Evolutionary conservation across 441 rosid genomes (phyloP).

Genomic region (Manihot esculenta): DNA sequence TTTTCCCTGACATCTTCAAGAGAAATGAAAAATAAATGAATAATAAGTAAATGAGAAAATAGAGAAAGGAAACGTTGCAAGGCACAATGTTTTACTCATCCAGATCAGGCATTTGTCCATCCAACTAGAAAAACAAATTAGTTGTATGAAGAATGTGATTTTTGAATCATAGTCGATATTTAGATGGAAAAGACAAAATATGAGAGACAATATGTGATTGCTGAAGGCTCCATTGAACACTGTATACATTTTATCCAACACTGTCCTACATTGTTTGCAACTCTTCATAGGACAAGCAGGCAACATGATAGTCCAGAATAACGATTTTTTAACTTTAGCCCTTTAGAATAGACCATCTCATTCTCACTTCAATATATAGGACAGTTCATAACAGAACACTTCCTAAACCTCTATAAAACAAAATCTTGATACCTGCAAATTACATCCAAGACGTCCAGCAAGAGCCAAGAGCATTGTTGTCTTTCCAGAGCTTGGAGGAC

Average conservation of each 20-base stretch:
- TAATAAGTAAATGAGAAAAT: background rate
- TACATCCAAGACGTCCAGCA: constrained; percentile 78
- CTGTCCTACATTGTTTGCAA: background rate
- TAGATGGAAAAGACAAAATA: background rate
- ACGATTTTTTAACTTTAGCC: background rate
- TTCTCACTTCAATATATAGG: background rate
- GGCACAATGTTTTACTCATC: background rate
- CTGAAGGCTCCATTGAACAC: background rate
- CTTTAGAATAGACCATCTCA: background rate
- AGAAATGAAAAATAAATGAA: constrained; percentile 5
- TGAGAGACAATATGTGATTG: background rate
- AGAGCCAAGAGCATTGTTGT: constrained; percentile 90
- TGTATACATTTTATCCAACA: background rate
- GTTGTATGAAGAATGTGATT: background rate
- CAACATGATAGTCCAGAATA: background rate
- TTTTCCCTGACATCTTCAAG: constrained; percentile 72
- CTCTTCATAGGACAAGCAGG: background rate
- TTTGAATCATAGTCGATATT: background rate
- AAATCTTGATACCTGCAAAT: constrained; percentile 60
- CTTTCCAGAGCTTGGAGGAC: constrained; percentile 99
- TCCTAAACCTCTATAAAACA: background rate
- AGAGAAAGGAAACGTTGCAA: background rate
- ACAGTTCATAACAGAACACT: background rate
- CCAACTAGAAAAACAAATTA: background rate
- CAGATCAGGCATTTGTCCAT: background rate